Conservation (phyloP, 257 asterid genomes). For the Phtheirospermum japonicum region DNA sequence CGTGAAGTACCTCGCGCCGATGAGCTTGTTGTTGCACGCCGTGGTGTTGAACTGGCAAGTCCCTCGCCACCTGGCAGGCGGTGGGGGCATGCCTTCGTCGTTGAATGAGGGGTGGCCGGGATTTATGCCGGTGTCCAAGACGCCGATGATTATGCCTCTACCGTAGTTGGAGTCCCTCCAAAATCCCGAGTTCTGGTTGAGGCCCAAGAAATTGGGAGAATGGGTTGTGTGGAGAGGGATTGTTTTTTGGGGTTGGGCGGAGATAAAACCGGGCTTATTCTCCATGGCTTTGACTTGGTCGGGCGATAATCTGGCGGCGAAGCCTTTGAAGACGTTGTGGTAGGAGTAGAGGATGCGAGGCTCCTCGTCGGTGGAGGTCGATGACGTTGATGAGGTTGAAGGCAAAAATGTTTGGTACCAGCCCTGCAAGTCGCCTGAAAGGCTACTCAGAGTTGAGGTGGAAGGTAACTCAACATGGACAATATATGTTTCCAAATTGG, state of each 20-base stretch:
- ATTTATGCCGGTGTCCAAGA: conserved; percentile 31
- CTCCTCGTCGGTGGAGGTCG: not conserved
- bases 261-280: conserved; percentile 32
- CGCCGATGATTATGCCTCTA: not conserved
- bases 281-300: conserved; percentile 33
- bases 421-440: conserved; percentile 26
- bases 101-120: conserved; percentile 54
- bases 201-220: not conserved
- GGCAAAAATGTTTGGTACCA: conserved; percentile 46
- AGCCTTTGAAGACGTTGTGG: conserved; percentile 41
- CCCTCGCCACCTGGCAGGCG: conserved; percentile 66
- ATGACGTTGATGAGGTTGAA: conserved; percentile 12
- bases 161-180: not conserved
- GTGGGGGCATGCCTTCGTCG: conserved; percentile 53
- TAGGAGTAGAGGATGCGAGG: conserved; percentile 38
- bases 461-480: conserved; percentile 37
- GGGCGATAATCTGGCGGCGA: conserved; percentile 31
- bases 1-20: conserved; percentile 37
- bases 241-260: conserved; percentile 27
- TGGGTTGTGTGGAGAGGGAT: not conserved
- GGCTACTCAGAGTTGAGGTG: not conserved
- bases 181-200: not conserved
- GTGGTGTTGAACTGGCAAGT: conserved; percentile 38
- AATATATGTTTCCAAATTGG: conserved; percentile 29
- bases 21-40: conserved; percentile 49